phyloP scores from a whole-genome alignment of 2,329 filamentous ascomycete genomes.

The Fusarium globosum region DNA sequence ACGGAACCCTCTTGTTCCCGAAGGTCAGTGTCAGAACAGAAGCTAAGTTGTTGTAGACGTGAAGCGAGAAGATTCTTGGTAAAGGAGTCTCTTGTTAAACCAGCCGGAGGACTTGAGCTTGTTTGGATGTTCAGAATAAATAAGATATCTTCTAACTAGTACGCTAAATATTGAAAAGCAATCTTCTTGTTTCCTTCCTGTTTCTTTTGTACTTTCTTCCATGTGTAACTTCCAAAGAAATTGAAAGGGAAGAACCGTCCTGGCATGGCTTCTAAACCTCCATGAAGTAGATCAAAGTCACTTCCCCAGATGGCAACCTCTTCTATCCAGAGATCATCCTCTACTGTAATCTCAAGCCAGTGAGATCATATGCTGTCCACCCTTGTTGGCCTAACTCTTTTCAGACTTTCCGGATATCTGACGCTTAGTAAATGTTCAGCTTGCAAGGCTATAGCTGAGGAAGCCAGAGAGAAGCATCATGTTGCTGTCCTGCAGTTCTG shows the following conservation, averaged over 20 bases:
- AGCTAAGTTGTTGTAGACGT: neutral
- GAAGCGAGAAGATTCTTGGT: constrained; percentile 19
- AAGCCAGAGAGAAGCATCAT: neutral
- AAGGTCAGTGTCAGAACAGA: neutral
- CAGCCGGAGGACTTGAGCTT: neutral
- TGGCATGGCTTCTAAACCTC: neutral
- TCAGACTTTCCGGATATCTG: neutral
- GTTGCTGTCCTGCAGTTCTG: neutral
- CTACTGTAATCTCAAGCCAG: neutral
- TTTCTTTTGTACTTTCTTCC: too few species aligned
- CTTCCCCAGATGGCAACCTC: neutral
- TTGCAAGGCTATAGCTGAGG: neutral
- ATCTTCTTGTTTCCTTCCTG: neutral
- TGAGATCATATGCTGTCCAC: neutral
- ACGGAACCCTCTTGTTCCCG: too few species aligned
- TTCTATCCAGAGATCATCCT: neutral
- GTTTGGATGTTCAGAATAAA: accelerated
- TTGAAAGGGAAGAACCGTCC: neutral
- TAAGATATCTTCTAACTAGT: neutral
- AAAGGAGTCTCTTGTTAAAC: neutral
- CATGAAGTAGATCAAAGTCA: neutral
- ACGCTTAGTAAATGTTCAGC: neutral
- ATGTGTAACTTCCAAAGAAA: neutral
- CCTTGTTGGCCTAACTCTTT: neutral
- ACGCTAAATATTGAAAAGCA: neutral